Evolutionary conservation across 495 filamentous ascomycete genomes (phyloP), one percentile per base, ranked within the genome.

Genomic region (Chaetomium cochliodes): DNA sequence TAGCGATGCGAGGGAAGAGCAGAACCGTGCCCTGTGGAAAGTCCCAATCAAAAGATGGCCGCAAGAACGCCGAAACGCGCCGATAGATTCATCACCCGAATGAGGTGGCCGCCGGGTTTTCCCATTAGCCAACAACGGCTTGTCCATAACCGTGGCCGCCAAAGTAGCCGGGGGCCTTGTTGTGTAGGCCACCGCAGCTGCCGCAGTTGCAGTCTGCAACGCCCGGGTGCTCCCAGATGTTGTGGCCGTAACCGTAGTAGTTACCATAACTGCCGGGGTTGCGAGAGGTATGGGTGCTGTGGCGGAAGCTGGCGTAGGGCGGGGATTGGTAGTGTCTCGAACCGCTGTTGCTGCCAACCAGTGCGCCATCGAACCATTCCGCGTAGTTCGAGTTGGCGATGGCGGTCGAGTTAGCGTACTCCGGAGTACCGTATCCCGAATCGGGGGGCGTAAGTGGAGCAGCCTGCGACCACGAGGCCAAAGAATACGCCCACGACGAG

Each of bases 171-270:
- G 86, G 83, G 33, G 86, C 73, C 62, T 87, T 84, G 65, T 84
- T 71, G 60, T 73, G 87, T 20, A 69, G 49, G 28, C 72, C 71
- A 20, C 79, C 76, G 74, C 90, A 93, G 60, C 86, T 84, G 54
- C 78, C 72, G 73, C 91, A 94, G 63, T 79, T 82, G 72, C 90
- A 94, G 22, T 87, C 90, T 33, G 82, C 81, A 52, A 82, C 82
- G 69, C 84, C 80, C 46, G 79, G 82, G 64, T 84, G 82, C 63
- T 83, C 79, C 85, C 88, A 89, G 33, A 80, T 77, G 72, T 76
- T 80, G 57, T 85, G 84, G 25, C 81, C 79, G 62, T 87, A 86
- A 37, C 81, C 80, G 62, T 84, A 76, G 54, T 76, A 80, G 62
- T 72, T 62, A 11, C 70, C 65, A 26, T 74, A 79, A 64, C 70